Conservation (phyloP, 768 basidiomycete genomes). For the Suillus ampliporus region DNA sequence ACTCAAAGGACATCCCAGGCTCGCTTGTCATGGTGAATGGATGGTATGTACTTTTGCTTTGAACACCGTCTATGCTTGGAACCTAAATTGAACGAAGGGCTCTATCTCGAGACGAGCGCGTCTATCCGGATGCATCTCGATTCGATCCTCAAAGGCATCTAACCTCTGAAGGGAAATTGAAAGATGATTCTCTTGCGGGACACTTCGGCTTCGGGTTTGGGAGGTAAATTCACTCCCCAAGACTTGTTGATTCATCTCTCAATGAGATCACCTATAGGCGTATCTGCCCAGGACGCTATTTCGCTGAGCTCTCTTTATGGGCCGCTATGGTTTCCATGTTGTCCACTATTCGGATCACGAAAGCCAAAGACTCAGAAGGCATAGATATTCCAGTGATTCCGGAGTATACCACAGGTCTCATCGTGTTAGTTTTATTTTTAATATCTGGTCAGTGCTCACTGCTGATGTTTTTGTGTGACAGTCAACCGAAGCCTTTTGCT, state of each 20-base stretch:
- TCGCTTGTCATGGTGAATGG: neutral
- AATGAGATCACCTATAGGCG: neutral
- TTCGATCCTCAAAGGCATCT: conserved; percentile 1
- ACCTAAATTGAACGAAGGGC: neutral
- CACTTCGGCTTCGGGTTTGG: neutral
- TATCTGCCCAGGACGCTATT: conserved; percentile 15
- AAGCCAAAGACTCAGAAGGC: conserved; percentile 10
- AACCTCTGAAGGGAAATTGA: neutral
- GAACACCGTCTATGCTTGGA: neutral
- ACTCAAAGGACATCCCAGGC: neutral
- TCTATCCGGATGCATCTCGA: conserved; percentile 10
- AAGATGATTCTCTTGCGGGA: neutral
- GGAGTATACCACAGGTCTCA: conserved; percentile 6
- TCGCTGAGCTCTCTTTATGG: conserved; percentile 10
- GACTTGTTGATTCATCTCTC: neutral
- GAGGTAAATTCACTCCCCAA: neutral
- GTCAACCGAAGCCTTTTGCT: conserved; percentile 10
- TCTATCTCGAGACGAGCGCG: neutral
- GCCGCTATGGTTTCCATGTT: conserved; percentile 10
- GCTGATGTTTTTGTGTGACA: neutral
- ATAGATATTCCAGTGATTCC: conserved; percentile 4
- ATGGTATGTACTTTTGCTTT: neutral
- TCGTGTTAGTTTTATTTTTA: neutral
- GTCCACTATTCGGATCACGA: conserved; percentile 14
- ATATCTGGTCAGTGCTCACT: neutral